Base-by-base conservation (phyloP, 106 monocot genomes). In the Chionographis japonica region DNA sequence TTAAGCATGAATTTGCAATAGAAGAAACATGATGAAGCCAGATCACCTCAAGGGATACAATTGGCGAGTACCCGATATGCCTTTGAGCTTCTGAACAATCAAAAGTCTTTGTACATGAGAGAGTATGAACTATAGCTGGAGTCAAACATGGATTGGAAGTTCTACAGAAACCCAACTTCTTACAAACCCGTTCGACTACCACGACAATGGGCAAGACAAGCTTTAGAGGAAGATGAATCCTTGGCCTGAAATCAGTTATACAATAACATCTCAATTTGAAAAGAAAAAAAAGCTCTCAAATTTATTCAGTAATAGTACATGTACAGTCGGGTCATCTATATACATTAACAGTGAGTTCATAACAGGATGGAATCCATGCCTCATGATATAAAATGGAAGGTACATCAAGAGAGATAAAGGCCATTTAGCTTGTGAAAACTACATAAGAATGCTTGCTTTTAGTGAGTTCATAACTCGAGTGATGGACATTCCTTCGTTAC, bases 31-130 rank as follows among this genome's bases (percentile, higher is more conserved):
- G 6, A 54, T 67, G 54, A 67, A 55, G 55, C 40, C 17, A 15
- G 38, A 60, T 50, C 8, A 92, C 97, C 86, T 92, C 80, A 71
- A 92, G 58, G 35, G 87, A 76, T 37, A 89, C 75, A 53, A 90
- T 54, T 37, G 97, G 97, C 4, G 78, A 81, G 61, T 97, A 97
- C 3, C 80, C 81, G 53, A 92, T 71, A 69, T 78, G 42, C 17
- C 49, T 83, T 75, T 85, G 73, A 72, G 95, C 95, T 73, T 62
- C 79, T 61, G 86, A 86, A 72, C 72, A 80, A 67, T 89, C 80
- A 74, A 89, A 92, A 60, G 86, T 92, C 64, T 80, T 84, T 15
- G 89, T 83, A 72, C 84, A 74, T 54, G 82, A 75, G 61, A 97
- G 58, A 60, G 56, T 49, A 18, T 64, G 65, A 58, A 87, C 39